Base-by-base conservation (phyloP, 2,329 filamentous ascomycete species). In the Microsporum ferrugineum region DNA sequence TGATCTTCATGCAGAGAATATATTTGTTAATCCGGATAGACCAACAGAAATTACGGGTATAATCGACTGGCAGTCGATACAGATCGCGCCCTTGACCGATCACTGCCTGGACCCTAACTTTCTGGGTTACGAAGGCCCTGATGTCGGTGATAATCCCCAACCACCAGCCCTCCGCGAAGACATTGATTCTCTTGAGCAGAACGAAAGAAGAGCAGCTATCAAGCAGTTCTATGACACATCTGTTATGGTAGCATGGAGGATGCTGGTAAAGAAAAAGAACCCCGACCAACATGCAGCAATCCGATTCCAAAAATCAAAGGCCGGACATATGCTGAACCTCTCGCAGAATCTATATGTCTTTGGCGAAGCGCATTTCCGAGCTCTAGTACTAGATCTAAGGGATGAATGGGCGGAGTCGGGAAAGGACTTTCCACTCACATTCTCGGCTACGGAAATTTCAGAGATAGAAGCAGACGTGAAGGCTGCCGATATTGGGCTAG, bases 1-100 rank as follows among this genome's bases (percentile, higher is more conserved):
- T 56, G 74, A 77, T 66, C 67, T 77, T n/a, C 73, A 74, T 64
- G 59, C 70, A 12, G 66, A 68, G 5, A 78, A 77, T 62, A 67
- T 77, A 39, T 77, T 77, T 62, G 69, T 77, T 23, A 47, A 73
- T 29, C 62, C 33, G 14, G 51, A 33, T 8, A 39, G 51, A 17
- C 60, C 60, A 27, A 61, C 59, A 3, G 23, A 60, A 17, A 65
- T 70, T 8, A 4, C 64, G 1, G 66, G 67, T 8, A 68, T 69
- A 27, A 68, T 69, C 31, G 66, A 69, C 61, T 70, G 68, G 68
- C 67, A 68, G 49, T 68, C 64, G 0, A 29, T 61, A 43, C 64
- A 62, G 53, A 60, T 58, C 1, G 68, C 68, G 2, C 67, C 66
- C 17, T 61, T 70, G 31, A 66, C 65, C 27, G 65, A 65, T 55